A percentile compares a stretch with the other conserved stretches of the same genome.
Evolutionary conservation across 768 basidiomycete genomes (phyloP).

Genomic region (Lyophyllum atratum): DNA sequence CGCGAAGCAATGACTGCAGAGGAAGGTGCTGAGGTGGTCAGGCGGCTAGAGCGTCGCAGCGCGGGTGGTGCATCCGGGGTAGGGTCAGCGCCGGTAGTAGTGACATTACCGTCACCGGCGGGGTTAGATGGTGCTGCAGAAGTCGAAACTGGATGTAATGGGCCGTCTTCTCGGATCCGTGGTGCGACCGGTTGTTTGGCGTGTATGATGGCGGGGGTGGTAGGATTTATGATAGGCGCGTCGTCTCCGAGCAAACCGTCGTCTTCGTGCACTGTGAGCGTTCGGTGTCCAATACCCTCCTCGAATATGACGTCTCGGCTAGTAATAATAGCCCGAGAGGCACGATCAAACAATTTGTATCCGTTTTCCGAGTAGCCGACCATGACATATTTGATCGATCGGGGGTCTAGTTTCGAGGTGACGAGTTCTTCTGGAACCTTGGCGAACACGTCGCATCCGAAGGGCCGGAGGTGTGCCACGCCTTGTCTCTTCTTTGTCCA

Average conservation of each 20-base stretch:
- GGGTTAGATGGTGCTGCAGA: not conserved
- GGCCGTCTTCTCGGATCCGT: too few species aligned
- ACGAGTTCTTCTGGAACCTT: conserved; percentile 24
- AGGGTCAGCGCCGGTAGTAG: too few species aligned
- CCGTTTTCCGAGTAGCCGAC: conserved; percentile 20
- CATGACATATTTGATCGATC: conserved; percentile 18
- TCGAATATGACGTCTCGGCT: conserved; percentile 23
- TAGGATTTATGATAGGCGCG: not conserved
- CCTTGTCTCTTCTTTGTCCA: conserved; percentile 19
- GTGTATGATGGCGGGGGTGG: not conserved
- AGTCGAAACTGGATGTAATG: not conserved
- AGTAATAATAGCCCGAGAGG: conserved; percentile 10
- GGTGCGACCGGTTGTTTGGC: not conserved
- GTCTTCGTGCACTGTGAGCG: conserved; percentile 4
- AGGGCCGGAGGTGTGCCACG: conserved; percentile 24
- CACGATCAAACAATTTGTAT: conserved; percentile 16
- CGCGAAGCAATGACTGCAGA: not conserved
- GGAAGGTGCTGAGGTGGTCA: not conserved
- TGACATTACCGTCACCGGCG: too few species aligned
- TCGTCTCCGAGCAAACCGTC: not conserved
- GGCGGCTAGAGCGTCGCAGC: not conserved
- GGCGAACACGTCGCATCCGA: conserved; percentile 24
- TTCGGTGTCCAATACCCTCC: conserved; percentile 17
- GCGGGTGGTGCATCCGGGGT: too few species aligned
- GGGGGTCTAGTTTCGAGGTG: conserved; percentile 16